Conservation (phyloP, 1,139 yeast genomes). For the Protomyces gravidus region DNA sequence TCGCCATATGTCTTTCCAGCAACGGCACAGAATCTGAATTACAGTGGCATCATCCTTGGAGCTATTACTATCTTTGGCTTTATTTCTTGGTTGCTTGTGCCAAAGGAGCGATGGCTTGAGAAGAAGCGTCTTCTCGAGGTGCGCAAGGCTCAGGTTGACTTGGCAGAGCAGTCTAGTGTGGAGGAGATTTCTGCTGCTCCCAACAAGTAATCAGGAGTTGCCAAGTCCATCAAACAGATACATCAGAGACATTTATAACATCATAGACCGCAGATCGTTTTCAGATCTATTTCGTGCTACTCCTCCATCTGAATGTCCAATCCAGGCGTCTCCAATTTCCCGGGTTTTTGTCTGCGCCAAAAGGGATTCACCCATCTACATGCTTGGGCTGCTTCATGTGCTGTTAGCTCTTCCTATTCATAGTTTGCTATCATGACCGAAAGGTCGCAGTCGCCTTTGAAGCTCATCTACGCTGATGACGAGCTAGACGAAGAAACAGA, state of each 20-base stretch:
- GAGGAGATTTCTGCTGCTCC: neutral
- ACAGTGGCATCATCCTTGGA: conserved; percentile 61
- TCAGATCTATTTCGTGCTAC: too few species aligned
- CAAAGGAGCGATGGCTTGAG: conserved; percentile 37
- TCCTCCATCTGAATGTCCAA: too few species aligned
- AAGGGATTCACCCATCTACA: too few species aligned
- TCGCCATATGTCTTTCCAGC: conserved; percentile 68
- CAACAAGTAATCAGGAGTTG: too few species aligned
- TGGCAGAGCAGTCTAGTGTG: neutral
- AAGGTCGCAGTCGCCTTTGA: neutral
- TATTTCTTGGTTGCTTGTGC: conserved; percentile 49
- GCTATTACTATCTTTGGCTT: conserved; percentile 54
- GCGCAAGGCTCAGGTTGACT: conserved; percentile 8
- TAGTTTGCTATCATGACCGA: too few species aligned
- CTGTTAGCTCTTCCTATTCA: too few species aligned
- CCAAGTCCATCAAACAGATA: too few species aligned
- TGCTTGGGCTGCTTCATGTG: too few species aligned
- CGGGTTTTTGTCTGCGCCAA: too few species aligned
- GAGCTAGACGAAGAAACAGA: neutral
- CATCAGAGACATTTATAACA: too few species aligned
- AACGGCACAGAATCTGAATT: conserved; percentile 60
- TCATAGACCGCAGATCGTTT: too few species aligned
- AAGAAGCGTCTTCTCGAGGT: conserved; percentile 21
- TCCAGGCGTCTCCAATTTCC: too few species aligned
- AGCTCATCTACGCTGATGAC: conserved; percentile 4